A percentile compares a stretch with the other conserved stretches of the same genome.
These are phyloP conservation scores for Yarrowia deformans DNA, from an alignment of 805 yeast species.

Conservation along the genomic window DNA sequence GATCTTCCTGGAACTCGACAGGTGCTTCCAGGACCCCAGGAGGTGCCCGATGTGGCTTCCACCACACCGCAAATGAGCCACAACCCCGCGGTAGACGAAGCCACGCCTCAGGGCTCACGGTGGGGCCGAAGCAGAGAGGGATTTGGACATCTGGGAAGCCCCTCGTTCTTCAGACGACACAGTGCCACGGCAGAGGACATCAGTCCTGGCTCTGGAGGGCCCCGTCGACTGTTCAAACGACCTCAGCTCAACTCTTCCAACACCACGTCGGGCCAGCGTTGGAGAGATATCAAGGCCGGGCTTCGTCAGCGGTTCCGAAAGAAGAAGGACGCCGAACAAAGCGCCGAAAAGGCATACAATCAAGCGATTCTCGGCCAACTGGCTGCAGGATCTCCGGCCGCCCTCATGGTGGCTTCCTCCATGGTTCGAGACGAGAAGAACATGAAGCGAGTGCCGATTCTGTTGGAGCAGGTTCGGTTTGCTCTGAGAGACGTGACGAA, in stretches of 20 bases:
- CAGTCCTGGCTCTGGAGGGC: constrained; percentile 2
- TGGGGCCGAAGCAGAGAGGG: constrained; percentile 22
- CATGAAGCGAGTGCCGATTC: constrained; percentile 76
- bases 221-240: constrained; percentile 24
- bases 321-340: constrained; percentile 20
- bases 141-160: constrained; percentile 25
- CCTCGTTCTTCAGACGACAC: constrained; percentile 32
- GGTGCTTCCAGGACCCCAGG: constrained; percentile 26
- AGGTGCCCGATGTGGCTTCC: constrained; percentile 15
- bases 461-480: constrained; percentile 75
- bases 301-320: constrained; percentile 32
- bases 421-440: constrained; percentile 71
- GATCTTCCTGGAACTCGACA: neutral
- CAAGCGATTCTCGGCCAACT: constrained; percentile 52
- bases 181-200: constrained; percentile 4
- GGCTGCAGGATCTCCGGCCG: constrained; percentile 45
- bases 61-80: constrained; percentile 4
- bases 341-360: constrained; percentile 31
- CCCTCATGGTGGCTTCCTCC: constrained; percentile 71
- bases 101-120: constrained; percentile 9
- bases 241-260: constrained; percentile 16
- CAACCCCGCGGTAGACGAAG: neutral
- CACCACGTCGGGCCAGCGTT: constrained; percentile 27
- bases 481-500: constrained; percentile 54
- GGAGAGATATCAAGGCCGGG: constrained; percentile 36